phyloP scores from a whole-genome alignment of 1,284 basidiomycete genomes.

The Mycena citricolor region DNA sequence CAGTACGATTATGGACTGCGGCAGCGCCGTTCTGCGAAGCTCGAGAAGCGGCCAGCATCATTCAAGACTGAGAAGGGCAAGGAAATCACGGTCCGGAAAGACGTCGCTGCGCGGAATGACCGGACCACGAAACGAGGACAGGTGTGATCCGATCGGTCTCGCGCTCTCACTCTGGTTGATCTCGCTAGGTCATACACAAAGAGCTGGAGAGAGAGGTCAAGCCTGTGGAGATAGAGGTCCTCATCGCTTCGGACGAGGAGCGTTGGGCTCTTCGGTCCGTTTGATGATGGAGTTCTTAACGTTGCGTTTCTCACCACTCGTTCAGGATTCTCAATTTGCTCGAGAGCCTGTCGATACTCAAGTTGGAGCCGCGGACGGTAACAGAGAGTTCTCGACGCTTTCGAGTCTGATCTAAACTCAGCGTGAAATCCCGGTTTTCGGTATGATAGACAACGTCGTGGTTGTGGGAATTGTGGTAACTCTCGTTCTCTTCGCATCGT shows the following conservation, averaged over 20 bases:
- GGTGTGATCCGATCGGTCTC: slow-evolving; percentile 39
- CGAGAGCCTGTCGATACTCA: slow-evolving; percentile 32
- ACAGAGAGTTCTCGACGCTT: slow-evolving; percentile 50
- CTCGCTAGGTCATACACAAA: slow-evolving; percentile 65
- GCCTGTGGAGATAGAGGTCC: slow-evolving; percentile 48
- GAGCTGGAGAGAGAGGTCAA: slow-evolving; percentile 75
- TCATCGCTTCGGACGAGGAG: slow-evolving; percentile 30
- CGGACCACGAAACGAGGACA: slow-evolving; percentile 56
- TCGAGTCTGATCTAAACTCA: slow-evolving; percentile 25
- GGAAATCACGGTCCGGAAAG: slow-evolving; percentile 58
- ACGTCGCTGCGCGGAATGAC: slow-evolving; percentile 62
- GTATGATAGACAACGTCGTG: slow-evolving; percentile 55
- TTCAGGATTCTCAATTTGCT: slow-evolving; percentile 25
- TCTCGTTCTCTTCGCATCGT: not conserved
- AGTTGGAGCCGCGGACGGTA: slow-evolving; percentile 47
- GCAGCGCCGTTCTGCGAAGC: slow-evolving; percentile 53
- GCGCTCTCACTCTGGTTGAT: slow-evolving; percentile 10
- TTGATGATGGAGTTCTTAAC: not conserved
- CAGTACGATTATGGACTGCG: slow-evolving; percentile 76
- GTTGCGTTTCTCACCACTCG: not conserved
- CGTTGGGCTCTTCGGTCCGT: slow-evolving; percentile 33
- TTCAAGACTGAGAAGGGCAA: slow-evolving; percentile 69
- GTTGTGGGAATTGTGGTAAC: slow-evolving; percentile 68
- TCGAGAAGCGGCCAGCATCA: slow-evolving; percentile 54
- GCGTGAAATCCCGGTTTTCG: slow-evolving; percentile 77